A percentile compares a stretch with the other conserved stretches of the same genome.
Conservation (phyloP, 2,329 filamentous ascomycete species). For the Lachnellula arida region DNA sequence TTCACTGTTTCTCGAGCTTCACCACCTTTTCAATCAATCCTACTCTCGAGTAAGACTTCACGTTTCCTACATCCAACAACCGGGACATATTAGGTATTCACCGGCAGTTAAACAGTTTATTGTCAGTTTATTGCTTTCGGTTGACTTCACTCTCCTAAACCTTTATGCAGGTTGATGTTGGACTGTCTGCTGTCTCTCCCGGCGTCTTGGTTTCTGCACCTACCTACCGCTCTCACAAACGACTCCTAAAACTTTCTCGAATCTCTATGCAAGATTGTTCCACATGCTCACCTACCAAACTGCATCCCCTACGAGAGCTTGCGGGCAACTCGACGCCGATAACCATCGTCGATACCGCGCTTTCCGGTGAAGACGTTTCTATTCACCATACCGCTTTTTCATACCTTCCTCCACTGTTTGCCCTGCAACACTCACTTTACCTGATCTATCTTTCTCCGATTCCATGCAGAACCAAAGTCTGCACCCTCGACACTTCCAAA, state of each 20-base stretch:
- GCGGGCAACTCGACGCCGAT: neutral
- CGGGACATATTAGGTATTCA: too few relatives aligned
- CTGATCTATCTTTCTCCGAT: neutral
- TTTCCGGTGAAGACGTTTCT: neutral
- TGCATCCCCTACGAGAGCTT: too few relatives aligned
- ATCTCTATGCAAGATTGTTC: neutral
- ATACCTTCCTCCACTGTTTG: neutral
- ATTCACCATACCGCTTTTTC: neutral
- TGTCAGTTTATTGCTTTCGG: too few relatives aligned
- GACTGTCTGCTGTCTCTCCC: too few relatives aligned
- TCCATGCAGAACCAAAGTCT: slow-evolving; percentile 11
- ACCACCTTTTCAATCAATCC: neutral
- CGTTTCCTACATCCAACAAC: too few relatives aligned
- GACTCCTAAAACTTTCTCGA: neutral
- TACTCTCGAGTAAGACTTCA: neutral
- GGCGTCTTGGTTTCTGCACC: neutral
- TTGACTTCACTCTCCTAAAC: too few relatives aligned
- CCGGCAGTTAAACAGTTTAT: too few relatives aligned
- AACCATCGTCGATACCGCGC: too few relatives aligned
- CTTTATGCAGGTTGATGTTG: too few relatives aligned
- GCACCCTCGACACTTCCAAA: slow-evolving; percentile 9
- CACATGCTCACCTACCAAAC: neutral
- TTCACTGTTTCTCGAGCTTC: neutral
- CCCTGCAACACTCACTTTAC: neutral
- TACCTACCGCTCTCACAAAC: neutral